phyloP scores from a whole-genome alignment of 2,329 filamentous ascomycete species.

The Aspergillus chevalieri region DNA sequence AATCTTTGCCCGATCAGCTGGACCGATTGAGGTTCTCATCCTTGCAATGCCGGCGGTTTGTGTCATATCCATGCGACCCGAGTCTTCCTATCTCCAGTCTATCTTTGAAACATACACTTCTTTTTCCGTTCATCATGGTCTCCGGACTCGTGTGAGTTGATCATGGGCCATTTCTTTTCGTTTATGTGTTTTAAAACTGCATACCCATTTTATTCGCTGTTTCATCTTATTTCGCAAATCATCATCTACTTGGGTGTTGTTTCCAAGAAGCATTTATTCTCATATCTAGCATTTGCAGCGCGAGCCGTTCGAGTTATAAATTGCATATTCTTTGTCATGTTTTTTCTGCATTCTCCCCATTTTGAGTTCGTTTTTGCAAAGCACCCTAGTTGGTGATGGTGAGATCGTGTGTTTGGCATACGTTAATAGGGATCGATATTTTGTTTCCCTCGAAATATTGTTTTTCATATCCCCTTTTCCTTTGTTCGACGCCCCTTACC shows the following conservation, averaged over 20 bases:
- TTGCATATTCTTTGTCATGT: slow-evolving; percentile 17
- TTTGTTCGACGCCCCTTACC: not conserved
- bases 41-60: not conserved
- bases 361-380: not conserved
- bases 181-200: slow-evolving; percentile 26
- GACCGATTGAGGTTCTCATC: slow-evolving; percentile 4
- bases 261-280: slow-evolving; percentile 20
- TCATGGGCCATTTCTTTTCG: slow-evolving; percentile 14
- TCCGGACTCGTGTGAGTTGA: slow-evolving; percentile 1
- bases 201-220: slow-evolving; percentile 30
- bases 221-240: slow-evolving; percentile 23
- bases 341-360: slow-evolving; percentile 9
- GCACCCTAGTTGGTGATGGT: not conserved
- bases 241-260: slow-evolving; percentile 28
- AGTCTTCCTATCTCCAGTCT: slow-evolving; percentile 14
- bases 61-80: not conserved
- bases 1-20: slow-evolving; percentile 1
- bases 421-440: not conserved
- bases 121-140: slow-evolving; percentile 4
- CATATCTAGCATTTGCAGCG: slow-evolving; percentile 43
- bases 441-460: not conserved
- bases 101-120: slow-evolving; percentile 6
- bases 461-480: not conserved
- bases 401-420: not conserved
- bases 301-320: slow-evolving; percentile 32